phyloP scores from a whole-genome alignment of 106 monocot species.

The Dioscorea zingiberensis region DNA sequence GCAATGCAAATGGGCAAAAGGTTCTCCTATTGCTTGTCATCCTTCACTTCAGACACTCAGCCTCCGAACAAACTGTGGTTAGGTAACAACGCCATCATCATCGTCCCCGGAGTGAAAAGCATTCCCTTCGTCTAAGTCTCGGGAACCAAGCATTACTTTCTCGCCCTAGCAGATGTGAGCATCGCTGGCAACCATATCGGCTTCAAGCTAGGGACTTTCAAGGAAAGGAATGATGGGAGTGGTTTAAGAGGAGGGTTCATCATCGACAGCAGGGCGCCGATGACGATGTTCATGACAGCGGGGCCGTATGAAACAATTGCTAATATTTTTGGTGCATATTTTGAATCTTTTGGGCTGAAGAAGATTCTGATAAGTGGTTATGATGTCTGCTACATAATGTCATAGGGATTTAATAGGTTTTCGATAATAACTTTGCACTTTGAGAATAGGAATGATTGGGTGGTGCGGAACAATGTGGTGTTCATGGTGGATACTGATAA shows the following conservation, averaged over 20 bases:
- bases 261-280: not conserved
- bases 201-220: not conserved
- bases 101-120: not conserved
- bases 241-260: not conserved
- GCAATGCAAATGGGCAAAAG: not conserved
- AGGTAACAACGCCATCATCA: not conserved
- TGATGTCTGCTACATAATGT: not conserved
- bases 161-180: not conserved
- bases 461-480: not conserved
- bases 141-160: not conserved
- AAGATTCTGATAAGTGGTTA: not conserved
- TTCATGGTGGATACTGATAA: no score
- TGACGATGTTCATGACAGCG: not conserved
- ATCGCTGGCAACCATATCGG: not conserved
- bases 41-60: not conserved
- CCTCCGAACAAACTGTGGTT: not conserved
- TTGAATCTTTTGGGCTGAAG: not conserved
- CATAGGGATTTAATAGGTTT: not conserved
- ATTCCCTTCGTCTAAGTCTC: not conserved
- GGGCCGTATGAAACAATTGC: not conserved
- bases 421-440: not conserved
- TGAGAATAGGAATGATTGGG: not conserved
- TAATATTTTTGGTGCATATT: not conserved
- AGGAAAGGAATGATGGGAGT: not conserved
- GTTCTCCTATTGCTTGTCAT: not conserved